Evolutionary conservation across 148 eudicot species (phyloP).

Genomic region (Rhododendron kiyosumense): DNA sequence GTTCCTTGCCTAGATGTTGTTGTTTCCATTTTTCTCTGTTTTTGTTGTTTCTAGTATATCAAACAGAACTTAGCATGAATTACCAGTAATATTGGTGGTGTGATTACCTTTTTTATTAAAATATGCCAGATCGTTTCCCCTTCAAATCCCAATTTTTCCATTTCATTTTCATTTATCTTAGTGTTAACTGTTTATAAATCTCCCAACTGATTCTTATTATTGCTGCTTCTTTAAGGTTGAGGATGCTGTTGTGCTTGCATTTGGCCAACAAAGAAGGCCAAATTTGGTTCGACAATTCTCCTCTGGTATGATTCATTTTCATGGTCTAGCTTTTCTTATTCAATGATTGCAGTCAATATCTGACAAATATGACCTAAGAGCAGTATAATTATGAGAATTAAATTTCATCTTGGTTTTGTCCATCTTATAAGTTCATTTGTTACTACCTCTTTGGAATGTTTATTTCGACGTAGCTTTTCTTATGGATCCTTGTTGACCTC

Average conservation of each 20-base stretch:
- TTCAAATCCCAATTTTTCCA: background rate
- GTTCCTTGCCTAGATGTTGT: background rate
- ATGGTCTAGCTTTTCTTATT: background rate
- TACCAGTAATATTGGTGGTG: background rate
- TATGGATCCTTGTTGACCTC: background rate
- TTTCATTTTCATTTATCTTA: background rate
- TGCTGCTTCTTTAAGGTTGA: constrained; percentile 57
- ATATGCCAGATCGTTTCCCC: background rate
- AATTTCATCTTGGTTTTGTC: background rate
- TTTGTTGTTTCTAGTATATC: background rate
- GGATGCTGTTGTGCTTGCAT: constrained; percentile 82
- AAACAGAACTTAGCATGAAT: background rate
- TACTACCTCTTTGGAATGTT: background rate
- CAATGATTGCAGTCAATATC: background rate
- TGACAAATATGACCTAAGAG: background rate
- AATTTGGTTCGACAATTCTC: constrained; percentile 48
- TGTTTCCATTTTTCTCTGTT: background rate
- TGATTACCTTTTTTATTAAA: background rate
- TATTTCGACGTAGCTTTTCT: background rate
- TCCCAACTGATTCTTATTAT: background rate
- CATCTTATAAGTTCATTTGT: background rate
- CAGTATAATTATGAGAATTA: background rate
- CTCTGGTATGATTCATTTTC: constrained; percentile 36
- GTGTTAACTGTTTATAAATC: background rate
- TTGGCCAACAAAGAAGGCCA: constrained; percentile 70